Evolutionary conservation across 75 land plant genomes (phyloP), one percentile per base, ranked within the genome.

Genomic region (Selaginella moellendorffii): DNA sequence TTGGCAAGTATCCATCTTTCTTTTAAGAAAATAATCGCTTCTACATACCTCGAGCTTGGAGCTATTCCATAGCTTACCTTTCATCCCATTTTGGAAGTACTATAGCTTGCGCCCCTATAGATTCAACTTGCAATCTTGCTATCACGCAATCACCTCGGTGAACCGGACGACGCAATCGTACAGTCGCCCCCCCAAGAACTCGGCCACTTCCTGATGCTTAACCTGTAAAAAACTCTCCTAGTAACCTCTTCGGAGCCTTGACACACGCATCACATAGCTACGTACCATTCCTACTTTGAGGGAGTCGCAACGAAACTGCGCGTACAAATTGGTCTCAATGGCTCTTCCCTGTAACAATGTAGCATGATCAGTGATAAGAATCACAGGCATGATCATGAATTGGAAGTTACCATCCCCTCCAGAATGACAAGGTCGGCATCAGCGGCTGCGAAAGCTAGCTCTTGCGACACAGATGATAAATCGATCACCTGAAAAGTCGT

Each of bases 301-400:
- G 1, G 98, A 85, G 72, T 93, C 98, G 31, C 96, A 93, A 65
- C 81, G 85, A 63, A 93, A 78, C 65, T 71, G 81, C 2, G 90
- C 96, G 77, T 88, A 85, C 2, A 93, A 77, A 74, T 93, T 93
- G n/a, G 96, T 93, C 52, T 93, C 98, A 66, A 93, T 85, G 61
- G 85, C 90, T 54, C 98, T 82, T 2, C 98, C 98, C 98, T 93
- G 62, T 29, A 27, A 56, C 5, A 56, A 56, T 2, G 24, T 8
- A 5, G 2, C 60, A 56, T 24, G 2, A 56, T 9, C 60, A 24
- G 18, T 10, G 10, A 18, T 18, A 10, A 18, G 18, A 46, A 10
- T 46, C 52, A 18, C 18, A 18, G 14, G 46, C 46, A 36, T 36
- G 46, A 36, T 5, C 5, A 36, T 5, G 46, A 5, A 5, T 36